Evolutionary conservation across 305 asterid species (phyloP).

Genomic region (Coffea humblotiana): DNA sequence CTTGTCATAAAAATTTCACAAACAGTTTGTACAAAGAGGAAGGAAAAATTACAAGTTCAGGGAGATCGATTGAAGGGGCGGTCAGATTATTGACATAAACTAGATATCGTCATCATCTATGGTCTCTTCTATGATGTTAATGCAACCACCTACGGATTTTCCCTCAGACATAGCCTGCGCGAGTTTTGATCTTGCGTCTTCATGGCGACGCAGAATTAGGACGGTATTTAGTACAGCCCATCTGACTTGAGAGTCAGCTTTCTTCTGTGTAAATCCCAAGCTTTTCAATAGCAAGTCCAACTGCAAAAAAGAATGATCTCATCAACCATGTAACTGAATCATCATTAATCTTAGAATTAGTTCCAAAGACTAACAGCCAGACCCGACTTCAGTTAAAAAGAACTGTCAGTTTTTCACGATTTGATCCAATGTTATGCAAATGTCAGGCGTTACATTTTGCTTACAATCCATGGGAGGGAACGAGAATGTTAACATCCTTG

Average conservation of each 20-base stretch:
- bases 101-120: conserved; percentile 41
- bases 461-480: not conserved
- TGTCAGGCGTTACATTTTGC: not conserved
- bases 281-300: conserved; percentile 66
- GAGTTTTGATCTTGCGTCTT: conserved; percentile 61
- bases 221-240: conserved; percentile 86
- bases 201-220: conserved; percentile 76
- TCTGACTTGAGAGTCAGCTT: conserved; percentile 85
- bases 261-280: conserved; percentile 91
- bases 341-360: not conserved
- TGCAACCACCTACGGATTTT: conserved; percentile 65
- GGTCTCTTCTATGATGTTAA: conserved; percentile 61
- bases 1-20: not conserved
- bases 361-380: not conserved
- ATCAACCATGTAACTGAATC: conserved; percentile 14
- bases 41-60: too few relatives aligned
- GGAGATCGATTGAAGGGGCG: not conserved
- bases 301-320: conserved; percentile 35
- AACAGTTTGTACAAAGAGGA: not conserved
- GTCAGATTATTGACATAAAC: not conserved
- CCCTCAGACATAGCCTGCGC: conserved; percentile 84
- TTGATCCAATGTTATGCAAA: not conserved
- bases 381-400: not conserved
- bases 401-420: not conserved
- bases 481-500: not conserved